A percentile compares a stretch with the other conserved stretches of the same genome.
Conservation (phyloP, 768 basidiomycete genomes). For the Strobilomyces confusus region DNA sequence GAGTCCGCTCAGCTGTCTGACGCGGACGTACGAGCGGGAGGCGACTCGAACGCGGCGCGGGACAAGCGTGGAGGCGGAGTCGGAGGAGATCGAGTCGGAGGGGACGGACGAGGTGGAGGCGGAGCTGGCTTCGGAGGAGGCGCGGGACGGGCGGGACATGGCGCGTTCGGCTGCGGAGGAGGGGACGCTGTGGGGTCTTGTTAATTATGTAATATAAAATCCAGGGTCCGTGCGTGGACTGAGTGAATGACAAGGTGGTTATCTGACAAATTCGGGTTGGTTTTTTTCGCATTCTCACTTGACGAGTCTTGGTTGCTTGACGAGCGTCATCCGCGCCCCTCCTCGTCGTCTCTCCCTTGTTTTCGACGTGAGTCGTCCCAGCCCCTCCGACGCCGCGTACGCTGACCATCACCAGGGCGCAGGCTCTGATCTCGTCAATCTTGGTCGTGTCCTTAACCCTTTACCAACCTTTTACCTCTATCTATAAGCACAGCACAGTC, state of each 20-base stretch:
- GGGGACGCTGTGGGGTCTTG: slow-evolving; percentile 36
- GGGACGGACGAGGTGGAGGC: slow-evolving; percentile 36
- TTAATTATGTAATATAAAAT: slow-evolving; percentile 3
- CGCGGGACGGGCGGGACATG: slow-evolving; percentile 37
- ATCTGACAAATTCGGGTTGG: slow-evolving; percentile 12
- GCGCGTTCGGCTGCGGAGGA: slow-evolving; percentile 35
- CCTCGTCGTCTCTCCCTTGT: slow-evolving; percentile 11
- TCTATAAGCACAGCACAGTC: slow-evolving; percentile 38
- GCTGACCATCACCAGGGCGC: slow-evolving; percentile 19
- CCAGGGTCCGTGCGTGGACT: slow-evolving; percentile 30
- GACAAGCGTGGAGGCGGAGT: slow-evolving; percentile 14
- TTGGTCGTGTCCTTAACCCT: slow-evolving; percentile 33
- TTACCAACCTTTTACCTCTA: slow-evolving; percentile 34
- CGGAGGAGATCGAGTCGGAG: slow-evolving; percentile 29
- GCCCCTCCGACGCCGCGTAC: background rate
- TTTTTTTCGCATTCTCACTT: slow-evolving; percentile 22
- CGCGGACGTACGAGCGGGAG: slow-evolving; percentile 24
- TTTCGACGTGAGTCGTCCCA: slow-evolving; percentile 24
- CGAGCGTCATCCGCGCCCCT: slow-evolving; percentile 17
- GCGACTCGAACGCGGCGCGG: slow-evolving; percentile 15
- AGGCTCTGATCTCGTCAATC: slow-evolving; percentile 32
- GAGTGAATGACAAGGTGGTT: slow-evolving; percentile 10
- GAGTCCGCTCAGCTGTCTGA: slow-evolving; percentile 12
- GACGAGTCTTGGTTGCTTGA: slow-evolving; percentile 18
- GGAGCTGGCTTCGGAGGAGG: slow-evolving; percentile 43